A percentile compares a stretch with the other conserved stretches of the same genome.
Evolutionary conservation across 176 grass and related monocot genomes (phyloP).

Genomic region (Raddia distichophylla): DNA sequence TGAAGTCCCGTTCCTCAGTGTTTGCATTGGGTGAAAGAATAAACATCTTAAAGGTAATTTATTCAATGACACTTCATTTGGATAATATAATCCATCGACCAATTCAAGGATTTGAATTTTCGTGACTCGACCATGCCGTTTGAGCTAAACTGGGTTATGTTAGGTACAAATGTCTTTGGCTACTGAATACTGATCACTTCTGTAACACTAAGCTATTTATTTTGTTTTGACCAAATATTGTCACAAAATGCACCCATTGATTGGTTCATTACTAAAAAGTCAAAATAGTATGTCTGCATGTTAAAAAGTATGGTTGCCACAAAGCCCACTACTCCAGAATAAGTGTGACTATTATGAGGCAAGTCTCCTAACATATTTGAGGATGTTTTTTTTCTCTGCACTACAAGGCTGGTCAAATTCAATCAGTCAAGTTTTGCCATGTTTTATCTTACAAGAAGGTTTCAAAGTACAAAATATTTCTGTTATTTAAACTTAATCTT

Average conservation of each 20-base stretch:
- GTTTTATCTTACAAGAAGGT: neutral
- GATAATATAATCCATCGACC: neutral
- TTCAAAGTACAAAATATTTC: neutral
- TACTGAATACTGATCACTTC: constrained; percentile 6
- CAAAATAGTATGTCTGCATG: neutral
- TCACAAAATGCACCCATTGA: constrained; percentile 2
- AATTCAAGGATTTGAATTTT: neutral
- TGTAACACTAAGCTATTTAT: neutral
- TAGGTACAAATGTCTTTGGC: neutral
- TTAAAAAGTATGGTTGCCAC: neutral
- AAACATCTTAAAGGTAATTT: constrained; percentile 86
- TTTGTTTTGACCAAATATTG: constrained; percentile 17
- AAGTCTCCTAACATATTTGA: neutral
- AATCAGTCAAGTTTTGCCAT: neutral
- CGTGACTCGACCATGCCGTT: neutral
- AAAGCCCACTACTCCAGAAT: neutral
- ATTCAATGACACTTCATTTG: constrained; percentile 1
- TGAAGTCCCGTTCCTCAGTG: constrained; percentile 91
- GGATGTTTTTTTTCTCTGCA: neutral
- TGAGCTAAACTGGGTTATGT: constrained; percentile 15
- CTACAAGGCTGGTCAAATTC: neutral
- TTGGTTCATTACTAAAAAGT: neutral
- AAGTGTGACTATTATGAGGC: constrained; percentile 4
- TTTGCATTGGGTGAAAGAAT: constrained; percentile 98
- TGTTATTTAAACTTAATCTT: neutral